Evolutionary conservation across 225 moss, liverwort and hornwort species (phyloP), one percentile per base, ranked within the genome.

Genomic region (Climacium dendroides): DNA sequence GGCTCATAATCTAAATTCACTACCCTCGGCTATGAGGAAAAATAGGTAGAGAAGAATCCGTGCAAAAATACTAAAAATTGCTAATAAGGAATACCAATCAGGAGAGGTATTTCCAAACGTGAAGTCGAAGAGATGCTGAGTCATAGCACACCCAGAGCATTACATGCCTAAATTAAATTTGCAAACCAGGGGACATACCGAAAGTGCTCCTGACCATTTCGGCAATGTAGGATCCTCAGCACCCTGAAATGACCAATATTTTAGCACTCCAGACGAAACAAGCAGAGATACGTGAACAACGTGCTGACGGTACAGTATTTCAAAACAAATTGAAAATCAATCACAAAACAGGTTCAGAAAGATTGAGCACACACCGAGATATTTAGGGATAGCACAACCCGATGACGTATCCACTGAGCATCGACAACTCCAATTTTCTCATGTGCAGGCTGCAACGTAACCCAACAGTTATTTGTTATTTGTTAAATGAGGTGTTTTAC

Each of bases 361-460:
- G 82, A 29, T 86, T 41, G 87, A 55, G 34, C 79, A 89, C 91
- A 30, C n/a, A 94, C 94, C 85, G 94, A 94, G 34, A 53, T 75
- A 26, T 92, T 91, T 23, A 94, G 84, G 32, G 94, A 94, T 64
- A 85, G 91, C 66, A 94, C 94, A 84, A 92, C 94, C 58, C 92
- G 90, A 66, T 94, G 94, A 71, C 94, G 94, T 71, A 94, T 89
- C 94, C 94, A 94, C 78, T 94, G 94, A 52, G 92, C 83, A 90
- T 94, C 94, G 8, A 94, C 91, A 45, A 94, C 94, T 87, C 94
- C 94, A 89, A 94, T 94, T 86, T 94, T 94, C 91, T 94, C 92
- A 89, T 94, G 92, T 58, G 94, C 92, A 79, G 94, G 94, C 94
- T 94, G 92, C 90, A 91, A 84, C 52, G 64, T 64, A 54, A 64